Conservation (phyloP, 2,329 filamentous ascomycete genomes). For the Rutstroemia sp. region DNA sequence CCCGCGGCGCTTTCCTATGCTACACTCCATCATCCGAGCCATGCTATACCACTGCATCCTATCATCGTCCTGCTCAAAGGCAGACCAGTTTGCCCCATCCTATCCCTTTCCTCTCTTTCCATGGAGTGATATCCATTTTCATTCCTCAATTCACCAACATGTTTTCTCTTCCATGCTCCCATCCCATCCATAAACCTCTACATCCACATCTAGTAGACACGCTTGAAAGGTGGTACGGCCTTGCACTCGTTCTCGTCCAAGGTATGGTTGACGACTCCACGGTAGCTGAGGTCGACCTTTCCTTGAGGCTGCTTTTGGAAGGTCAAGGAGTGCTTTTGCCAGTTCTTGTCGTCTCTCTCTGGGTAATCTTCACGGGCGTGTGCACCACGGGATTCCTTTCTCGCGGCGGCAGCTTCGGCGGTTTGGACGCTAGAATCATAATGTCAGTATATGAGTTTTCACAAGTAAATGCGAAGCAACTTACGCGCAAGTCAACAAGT, state of each 20-base stretch:
- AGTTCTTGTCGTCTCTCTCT: slow-evolving; percentile 88
- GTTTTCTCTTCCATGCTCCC: not conserved
- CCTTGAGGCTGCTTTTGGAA: slow-evolving; percentile 93
- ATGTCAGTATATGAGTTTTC: not conserved
- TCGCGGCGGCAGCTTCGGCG: slow-evolving; percentile 79
- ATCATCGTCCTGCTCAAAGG: not conserved
- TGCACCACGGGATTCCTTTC: slow-evolving; percentile 95
- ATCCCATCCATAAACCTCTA: not conserved
- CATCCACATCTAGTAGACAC: slow-evolving; percentile 59
- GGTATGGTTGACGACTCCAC: slow-evolving; percentile 72
- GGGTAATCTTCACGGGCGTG: slow-evolving; percentile 96
- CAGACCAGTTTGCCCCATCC: not conserved
- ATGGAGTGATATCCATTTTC: not conserved
- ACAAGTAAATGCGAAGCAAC: too few species aligned
- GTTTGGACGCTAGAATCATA: slow-evolving; percentile 64
- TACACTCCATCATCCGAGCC: not conserved
- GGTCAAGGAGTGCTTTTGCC: slow-evolving; percentile 98
- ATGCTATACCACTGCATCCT: not conserved
- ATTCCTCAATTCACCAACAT: not conserved
- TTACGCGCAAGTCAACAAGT: slow-evolving; percentile 93
- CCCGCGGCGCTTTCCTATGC: not conserved
- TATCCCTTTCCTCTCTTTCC: not conserved
- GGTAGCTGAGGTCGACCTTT: slow-evolving; percentile 79
- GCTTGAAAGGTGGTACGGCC: slow-evolving; percentile 92
- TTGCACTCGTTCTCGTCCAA: slow-evolving; percentile 96